Percentiles rank a stretch among this genome's conserved stretches.
These are phyloP conservation scores for Stachybotrys elegans DNA, from an alignment of 2,329 filamentous ascomycete genomes.

Conservation along the genomic window DNA sequence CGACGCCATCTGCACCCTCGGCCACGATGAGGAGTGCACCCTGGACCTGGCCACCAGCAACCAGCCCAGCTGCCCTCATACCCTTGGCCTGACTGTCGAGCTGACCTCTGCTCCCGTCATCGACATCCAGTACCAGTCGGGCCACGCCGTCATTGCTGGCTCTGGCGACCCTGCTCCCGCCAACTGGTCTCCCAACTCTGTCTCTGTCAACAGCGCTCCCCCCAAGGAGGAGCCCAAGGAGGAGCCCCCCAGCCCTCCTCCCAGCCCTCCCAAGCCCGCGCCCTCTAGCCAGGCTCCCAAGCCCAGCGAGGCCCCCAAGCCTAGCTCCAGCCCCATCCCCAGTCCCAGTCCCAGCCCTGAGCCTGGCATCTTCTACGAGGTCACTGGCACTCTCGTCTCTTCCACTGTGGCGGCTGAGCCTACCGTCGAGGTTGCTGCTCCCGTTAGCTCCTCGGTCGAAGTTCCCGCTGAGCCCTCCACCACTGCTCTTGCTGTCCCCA, in stretches of 20 bases:
- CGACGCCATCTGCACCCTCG: conserved; percentile 34
- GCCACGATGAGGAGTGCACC: conserved; percentile 33
- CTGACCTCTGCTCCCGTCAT: conserved; percentile 30
- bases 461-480: background rate
- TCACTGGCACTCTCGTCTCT: too few species aligned
- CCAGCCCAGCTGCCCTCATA: conserved; percentile 31
- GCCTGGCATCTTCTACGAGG: too few species aligned
- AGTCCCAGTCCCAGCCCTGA: too few species aligned
- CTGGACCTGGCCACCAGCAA: conserved; percentile 30
- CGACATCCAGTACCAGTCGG: conserved; percentile 34
- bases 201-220: too few species aligned
- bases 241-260: too few species aligned
- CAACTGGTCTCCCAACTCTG: too few species aligned
- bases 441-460: background rate
- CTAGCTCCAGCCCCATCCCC: too few species aligned
- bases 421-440: background rate
- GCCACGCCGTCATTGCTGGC: conserved; percentile 24
- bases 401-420: too few species aligned
- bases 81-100: conserved; percentile 23
- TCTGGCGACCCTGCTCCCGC: conserved; percentile 2
- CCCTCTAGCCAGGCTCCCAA: too few species aligned
- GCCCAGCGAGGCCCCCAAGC: too few species aligned
- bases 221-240: background rate
- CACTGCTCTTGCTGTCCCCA: background rate
- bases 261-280: too few species aligned